Evolutionary conservation across 352 stramenopile genomes (phyloP), one percentile per base, ranked within the genome.

Genomic region (Phytophthora macrochlamydospora): DNA sequence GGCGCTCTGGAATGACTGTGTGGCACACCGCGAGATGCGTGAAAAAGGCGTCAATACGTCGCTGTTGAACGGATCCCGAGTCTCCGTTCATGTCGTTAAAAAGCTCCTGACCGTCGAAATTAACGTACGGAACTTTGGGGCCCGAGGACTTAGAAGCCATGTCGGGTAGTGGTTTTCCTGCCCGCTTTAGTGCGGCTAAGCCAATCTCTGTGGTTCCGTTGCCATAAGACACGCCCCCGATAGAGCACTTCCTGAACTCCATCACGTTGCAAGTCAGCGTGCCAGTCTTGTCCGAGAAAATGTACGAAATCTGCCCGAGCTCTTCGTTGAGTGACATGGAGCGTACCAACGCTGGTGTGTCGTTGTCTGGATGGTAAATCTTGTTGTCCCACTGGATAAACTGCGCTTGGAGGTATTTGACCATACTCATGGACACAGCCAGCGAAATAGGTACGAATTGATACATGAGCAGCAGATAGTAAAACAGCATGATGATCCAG

Each of bases 211-310:
- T 93, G 3, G 87, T 94, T n/a, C 90, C 90, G 18, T 83, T 78
- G 37, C 93, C 93, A 56, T 98, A 98, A 1, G 90, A 91, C 9
- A 91, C 58, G 0, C 95, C 95, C 8, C 83, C 91, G 51, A 99
- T 94, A 1, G 90, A 95, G 59, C 94, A 98, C 58, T 97, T 97
- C 31, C 94, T 79, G 51, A 99, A 98, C 69, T 99, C 89, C 97
- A 99, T 99, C 5, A 99, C 83, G 76, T 99, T 99, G 71, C 96
- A 98, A 1, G 98, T 99, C 4, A 99, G 79, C n/a, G 98, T 99
- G n/a, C 98, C 98, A 2, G 98, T 99, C 68, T 99, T 99, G 78
- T 99, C 98, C 1, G 90, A 98, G 73, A 99, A 99, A 5, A 99
- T 94, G 65, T 99, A 99, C 31, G 97, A 91, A 49, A 99, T 97